These are phyloP conservation scores for Jacaranda mimosifolia DNA, from an alignment of 257 asterid species.

Conservation along the genomic window DNA sequence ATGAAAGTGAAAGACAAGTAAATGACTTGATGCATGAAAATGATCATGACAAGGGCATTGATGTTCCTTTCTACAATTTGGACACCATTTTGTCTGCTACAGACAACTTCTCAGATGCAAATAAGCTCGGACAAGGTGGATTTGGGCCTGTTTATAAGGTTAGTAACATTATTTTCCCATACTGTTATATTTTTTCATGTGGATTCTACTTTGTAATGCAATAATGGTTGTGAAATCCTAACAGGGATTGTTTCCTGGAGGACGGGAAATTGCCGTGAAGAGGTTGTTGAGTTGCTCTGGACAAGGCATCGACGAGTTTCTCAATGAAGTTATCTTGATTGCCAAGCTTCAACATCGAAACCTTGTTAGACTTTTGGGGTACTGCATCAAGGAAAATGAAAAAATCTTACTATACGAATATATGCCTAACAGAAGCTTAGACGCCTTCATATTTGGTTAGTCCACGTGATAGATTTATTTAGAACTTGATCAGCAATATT, in stretches of 20 bases:
- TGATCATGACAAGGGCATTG: conserved; percentile 43
- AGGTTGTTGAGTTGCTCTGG: conserved; percentile 47
- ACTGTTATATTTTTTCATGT: not conserved
- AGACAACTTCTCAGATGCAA: conserved; percentile 52
- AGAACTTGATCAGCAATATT: not conserved
- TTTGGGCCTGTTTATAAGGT: conserved; percentile 77
- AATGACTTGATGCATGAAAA: conserved; percentile 44
- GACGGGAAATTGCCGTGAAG: conserved; percentile 55
- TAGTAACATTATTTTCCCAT: not conserved
- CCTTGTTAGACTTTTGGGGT: conserved; percentile 57
- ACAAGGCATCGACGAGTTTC: conserved; percentile 57
- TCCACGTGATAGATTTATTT: not conserved
- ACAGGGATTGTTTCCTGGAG: conserved; percentile 54
- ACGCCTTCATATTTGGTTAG: conserved; percentile 55
- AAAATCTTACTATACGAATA: conserved; percentile 53
- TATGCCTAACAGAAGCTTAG: conserved; percentile 60
- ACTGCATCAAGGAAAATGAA: conserved; percentile 48
- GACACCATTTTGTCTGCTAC: conserved; percentile 59
- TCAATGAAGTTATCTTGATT: conserved; percentile 51
- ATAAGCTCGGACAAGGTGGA: conserved; percentile 75
- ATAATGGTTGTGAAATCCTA: not conserved
- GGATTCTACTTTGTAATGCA: not conserved
- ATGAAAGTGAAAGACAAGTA: conserved; percentile 34
- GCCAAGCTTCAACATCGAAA: conserved; percentile 61
- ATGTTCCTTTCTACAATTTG: conserved; percentile 50